phyloP scores from a whole-genome alignment of 306 rosid species.

The Vigna unguiculata region DNA sequence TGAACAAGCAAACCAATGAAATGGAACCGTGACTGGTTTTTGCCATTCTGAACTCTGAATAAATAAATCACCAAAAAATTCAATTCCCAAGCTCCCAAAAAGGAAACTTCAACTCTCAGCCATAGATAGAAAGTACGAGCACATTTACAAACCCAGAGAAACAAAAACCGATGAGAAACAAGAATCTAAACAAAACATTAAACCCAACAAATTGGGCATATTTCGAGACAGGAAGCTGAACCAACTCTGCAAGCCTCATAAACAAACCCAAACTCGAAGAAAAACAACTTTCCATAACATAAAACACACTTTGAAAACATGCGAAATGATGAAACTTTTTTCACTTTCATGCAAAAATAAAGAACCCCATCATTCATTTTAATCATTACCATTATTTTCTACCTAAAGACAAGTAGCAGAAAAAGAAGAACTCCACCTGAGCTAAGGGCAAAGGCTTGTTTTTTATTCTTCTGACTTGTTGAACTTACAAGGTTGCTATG shows the following conservation, averaged over 20 bases:
- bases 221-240: constrained; percentile 16
- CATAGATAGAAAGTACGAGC: constrained; percentile 39
- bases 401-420: constrained; percentile 34
- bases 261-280: not conserved
- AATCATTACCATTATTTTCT: not conserved
- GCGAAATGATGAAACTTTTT: constrained; percentile 5
- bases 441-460: not conserved
- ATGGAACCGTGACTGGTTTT: constrained; percentile 30
- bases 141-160: constrained; percentile 39
- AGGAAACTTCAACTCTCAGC: constrained; percentile 36
- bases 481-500: constrained; percentile 33
- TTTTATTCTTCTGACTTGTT: constrained; percentile 13
- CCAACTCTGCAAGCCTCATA: not conserved
- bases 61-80: constrained; percentile 35
- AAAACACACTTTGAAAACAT: not conserved
- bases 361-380: constrained; percentile 36
- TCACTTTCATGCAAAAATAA: constrained; percentile 7
- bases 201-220: constrained; percentile 42
- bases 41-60: constrained; percentile 28
- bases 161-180: constrained; percentile 25
- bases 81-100: constrained; percentile 31
- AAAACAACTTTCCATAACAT: not conserved
- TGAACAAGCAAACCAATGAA: constrained; percentile 40
- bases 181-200: constrained; percentile 25
- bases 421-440: constrained; percentile 46